Percentiles rank a stretch among this genome's conserved stretches.
phyloP scores from a whole-genome alignment of 2,329 filamentous ascomycete species.

The Aspergillus eucalypticola region DNA sequence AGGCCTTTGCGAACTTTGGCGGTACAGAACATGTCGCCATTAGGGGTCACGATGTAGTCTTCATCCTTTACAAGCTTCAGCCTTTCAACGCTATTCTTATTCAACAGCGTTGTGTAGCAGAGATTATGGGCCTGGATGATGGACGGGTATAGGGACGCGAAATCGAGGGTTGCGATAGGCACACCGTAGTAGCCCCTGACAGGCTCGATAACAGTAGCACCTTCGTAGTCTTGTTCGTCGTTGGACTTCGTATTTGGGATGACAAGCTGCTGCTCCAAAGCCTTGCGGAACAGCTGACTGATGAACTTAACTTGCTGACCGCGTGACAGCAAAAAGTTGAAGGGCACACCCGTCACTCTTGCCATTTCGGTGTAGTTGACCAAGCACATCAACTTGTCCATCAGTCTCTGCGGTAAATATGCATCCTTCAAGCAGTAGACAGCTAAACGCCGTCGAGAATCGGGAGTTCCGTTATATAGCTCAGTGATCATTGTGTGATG shows the following conservation, averaged over 20 bases:
- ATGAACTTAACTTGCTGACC: constrained; percentile 98
- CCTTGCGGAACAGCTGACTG: constrained; percentile 94
- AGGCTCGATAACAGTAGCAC: constrained; percentile 96
- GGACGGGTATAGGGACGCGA: constrained; percentile 95
- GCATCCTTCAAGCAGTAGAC: constrained; percentile 98
- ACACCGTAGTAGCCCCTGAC: constrained; percentile 91
- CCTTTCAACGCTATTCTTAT: constrained; percentile 73
- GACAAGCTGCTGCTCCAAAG: constrained; percentile 86
- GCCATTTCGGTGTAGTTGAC: constrained; percentile 99
- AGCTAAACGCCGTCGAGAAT: constrained; percentile 85
- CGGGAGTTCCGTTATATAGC: constrained; percentile 91
- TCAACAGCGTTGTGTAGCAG: constrained; percentile 92
- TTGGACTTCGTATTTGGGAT: constrained; percentile 81
- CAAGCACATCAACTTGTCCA: constrained; percentile 98
- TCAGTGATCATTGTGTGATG: constrained; percentile 99
- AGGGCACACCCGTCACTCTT: constrained; percentile 96
- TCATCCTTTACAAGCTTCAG: constrained; percentile 79
- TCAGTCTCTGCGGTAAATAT: constrained; percentile 86
- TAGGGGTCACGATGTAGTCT: constrained; percentile 95
- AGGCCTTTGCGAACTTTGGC: constrained; percentile 86
- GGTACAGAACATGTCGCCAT: constrained; percentile 90
- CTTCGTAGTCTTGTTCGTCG: constrained; percentile 88
- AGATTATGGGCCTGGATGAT: constrained; percentile 99
- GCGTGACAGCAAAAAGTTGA: constrained; percentile 87
- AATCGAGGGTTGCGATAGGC: constrained; percentile 95